A percentile compares a stretch with the other conserved stretches of the same genome.
phyloP scores from a whole-genome alignment of 148 eudicot genomes.

The Vaccinium darrowii region DNA sequence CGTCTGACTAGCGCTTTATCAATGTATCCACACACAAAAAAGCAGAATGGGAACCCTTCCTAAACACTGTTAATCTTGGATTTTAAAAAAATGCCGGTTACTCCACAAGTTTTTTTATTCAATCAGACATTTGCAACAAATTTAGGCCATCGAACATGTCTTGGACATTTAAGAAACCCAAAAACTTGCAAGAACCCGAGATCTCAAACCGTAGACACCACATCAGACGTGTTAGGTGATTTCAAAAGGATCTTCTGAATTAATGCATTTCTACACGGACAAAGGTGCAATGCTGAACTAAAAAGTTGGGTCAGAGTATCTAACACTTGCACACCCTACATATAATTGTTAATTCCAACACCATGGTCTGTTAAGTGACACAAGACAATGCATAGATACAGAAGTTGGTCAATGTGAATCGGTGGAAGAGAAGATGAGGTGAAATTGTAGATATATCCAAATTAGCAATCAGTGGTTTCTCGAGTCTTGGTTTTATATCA shows the following conservation, averaged over 20 bases:
- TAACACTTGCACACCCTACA: neutral
- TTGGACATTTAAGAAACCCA: neutral
- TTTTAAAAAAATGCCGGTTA: neutral
- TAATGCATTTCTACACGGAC: neutral
- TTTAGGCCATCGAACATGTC: neutral
- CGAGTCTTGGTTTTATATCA: neutral
- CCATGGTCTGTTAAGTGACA: neutral
- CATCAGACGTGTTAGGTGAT: neutral
- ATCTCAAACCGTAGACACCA: neutral
- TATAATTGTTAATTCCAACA: conserved; percentile 16
- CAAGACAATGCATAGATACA: neutral
- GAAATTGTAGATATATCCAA: neutral
- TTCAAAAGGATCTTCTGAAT: neutral
- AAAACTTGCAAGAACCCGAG: neutral
- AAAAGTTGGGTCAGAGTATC: neutral
- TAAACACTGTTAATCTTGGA: neutral
- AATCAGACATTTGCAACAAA: neutral
- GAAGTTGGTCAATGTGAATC: neutral
- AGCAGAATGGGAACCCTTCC: neutral
- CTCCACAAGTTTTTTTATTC: neutral
- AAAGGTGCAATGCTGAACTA: conserved; percentile 3
- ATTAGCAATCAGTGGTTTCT: conserved; percentile 6
- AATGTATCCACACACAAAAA: neutral
- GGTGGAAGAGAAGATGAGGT: neutral
- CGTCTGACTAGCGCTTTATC: neutral